Conservation (phyloP, 768 basidiomycete genomes). For the Jaapia argillacea region DNA sequence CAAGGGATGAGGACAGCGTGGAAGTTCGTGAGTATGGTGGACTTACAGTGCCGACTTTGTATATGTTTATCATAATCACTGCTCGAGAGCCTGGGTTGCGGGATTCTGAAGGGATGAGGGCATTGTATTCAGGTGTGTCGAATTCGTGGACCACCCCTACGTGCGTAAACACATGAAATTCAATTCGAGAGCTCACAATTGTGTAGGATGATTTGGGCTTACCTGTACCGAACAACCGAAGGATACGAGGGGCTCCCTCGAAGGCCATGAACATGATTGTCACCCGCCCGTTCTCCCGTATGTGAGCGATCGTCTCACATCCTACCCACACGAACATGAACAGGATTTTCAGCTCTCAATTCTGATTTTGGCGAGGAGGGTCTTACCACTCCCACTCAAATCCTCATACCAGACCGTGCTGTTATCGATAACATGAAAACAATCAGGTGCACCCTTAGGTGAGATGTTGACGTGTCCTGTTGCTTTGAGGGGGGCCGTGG, state of each 20-base stretch:
- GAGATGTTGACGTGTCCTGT: conserved; percentile 61
- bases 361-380: neutral
- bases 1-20: neutral
- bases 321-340: conserved; percentile 20
- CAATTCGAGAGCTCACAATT: too few relatives aligned
- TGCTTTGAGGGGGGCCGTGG: conserved; percentile 46
- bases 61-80: conserved; percentile 48
- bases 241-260: conserved; percentile 46
- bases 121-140: conserved; percentile 51
- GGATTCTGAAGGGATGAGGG: conserved; percentile 31
- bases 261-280: conserved; percentile 56
- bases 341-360: neutral
- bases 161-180: too few relatives aligned
- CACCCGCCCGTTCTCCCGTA: conserved; percentile 54
- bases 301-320: conserved; percentile 47
- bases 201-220: too few relatives aligned
- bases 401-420: conserved; percentile 67
- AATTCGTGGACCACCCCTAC: conserved; percentile 56
- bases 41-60: conserved; percentile 42
- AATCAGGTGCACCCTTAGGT: conserved; percentile 50
- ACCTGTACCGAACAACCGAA: conserved; percentile 54
- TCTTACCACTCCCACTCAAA: conserved; percentile 58
- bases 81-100: conserved; percentile 53
- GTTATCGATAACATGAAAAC: conserved; percentile 52
- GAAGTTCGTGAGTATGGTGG: neutral